Base-by-base conservation (phyloP, 352 stramenopile genomes). In the Thalassiosira hispida region DNA sequence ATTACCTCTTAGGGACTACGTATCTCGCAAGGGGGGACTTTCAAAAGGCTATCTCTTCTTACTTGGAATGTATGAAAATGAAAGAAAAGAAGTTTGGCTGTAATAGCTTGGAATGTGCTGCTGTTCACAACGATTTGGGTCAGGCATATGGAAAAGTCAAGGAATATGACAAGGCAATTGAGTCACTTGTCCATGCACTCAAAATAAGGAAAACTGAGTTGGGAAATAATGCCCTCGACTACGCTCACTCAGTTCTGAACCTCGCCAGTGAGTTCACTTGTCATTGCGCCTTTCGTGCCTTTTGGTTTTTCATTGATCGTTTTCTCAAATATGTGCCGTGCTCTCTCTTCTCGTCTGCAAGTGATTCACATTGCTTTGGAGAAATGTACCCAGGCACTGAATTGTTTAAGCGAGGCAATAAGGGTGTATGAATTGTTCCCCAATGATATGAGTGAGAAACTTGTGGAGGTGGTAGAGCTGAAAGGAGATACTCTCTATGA, bases 141-240 rank as follows among this genome's bases (percentile, higher is more conserved):
- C 77, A 79, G 38, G 81, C 68, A 23, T 83, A 84, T 55, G 78
- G 76, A 52, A 83, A 79, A 42, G 52, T 70, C 25, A 1, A 67
- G 1, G 57, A 86, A 29, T 83, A 76, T 55, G 73, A 84, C 25
- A 83, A 79, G 14, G 77, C 81, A 16, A 84, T 88, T 66, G 62
- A 79, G 71, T 86, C 64, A 11, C 72, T 86, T 75, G 73, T 85
- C 25, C 46, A 81, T 70, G 79, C 79, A 47, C 68, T 86, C 14
- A 61, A 74, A 42, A 80, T 86, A 14, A 77, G 75, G 66, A 86
- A 83, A 68, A 44, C 61, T 20, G 61, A 80, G 73, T 63, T 86
- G 29, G 81, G 78, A 49, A 82, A 81, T 44, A 61, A 83, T 31
- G 81, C 77, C 31, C 42, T 79, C 23, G 77, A 83, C 11, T 83